Conservation (phyloP, 83 land plant genomes). For the Diphasiastrum complanatum region DNA sequence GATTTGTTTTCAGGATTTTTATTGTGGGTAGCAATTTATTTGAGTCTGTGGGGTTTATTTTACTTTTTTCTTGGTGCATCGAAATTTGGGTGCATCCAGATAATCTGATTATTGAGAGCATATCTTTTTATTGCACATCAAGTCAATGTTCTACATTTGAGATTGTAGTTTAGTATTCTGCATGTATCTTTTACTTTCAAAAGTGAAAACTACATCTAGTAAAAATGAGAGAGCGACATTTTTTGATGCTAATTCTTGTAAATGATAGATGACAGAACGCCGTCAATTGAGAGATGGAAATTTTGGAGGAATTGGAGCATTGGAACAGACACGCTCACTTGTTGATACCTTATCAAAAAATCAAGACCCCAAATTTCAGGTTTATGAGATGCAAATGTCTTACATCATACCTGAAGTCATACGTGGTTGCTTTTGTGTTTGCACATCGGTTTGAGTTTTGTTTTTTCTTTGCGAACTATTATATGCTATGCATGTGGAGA, state of each 20-base stretch:
- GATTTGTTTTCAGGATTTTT: no score
- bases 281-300: constrained; percentile 38
- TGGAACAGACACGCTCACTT: constrained; percentile 86
- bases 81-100: no score
- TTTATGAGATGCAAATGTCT: constrained; percentile 11
- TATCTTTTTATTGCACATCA: no score
- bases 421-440: neutral
- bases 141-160: no score
- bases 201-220: no score
- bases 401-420: neutral
- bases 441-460: neutral
- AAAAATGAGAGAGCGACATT: no score
- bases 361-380: constrained; percentile 95
- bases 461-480: neutral
- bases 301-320: constrained; percentile 45
- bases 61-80: no score
- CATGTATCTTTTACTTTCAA: no score
- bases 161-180: no score
- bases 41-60: no score
- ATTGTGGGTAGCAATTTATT: no score
- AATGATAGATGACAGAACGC: constrained; percentile 38
- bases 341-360: constrained; percentile 82
- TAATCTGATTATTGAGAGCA: no score
- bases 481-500: neutral
- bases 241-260: constrained; percentile 1